Conservation (phyloP, 371 early-diverging fungal species). For the Apophysomyces trapeziformis region DNA sequence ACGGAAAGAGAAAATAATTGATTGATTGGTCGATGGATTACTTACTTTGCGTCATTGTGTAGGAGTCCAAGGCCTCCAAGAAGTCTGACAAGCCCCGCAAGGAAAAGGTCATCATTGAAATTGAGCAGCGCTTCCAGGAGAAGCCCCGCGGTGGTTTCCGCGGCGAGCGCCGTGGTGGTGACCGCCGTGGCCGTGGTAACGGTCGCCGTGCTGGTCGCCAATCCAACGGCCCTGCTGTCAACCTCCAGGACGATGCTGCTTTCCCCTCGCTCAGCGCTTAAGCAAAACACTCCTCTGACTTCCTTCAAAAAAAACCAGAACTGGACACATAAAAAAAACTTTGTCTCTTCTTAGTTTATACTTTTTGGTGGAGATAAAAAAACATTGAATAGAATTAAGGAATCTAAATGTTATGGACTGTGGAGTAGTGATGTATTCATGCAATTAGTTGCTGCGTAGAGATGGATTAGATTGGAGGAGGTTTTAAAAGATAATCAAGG, state of each 20-base stretch:
- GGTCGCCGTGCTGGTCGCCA: slow-evolving; percentile 46
- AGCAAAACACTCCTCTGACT: slow-evolving; percentile 3
- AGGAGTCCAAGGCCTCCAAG: slow-evolving; percentile 57
- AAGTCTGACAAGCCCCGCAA: slow-evolving; percentile 45
- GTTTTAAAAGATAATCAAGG: too few relatives aligned
- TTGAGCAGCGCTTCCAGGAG: slow-evolving; percentile 56
- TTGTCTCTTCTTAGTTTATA: slow-evolving; percentile 11
- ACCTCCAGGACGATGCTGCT: slow-evolving; percentile 71
- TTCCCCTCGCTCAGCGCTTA: slow-evolving; percentile 77
- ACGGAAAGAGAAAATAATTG: slow-evolving; percentile 7
- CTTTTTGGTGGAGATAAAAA: background rate
- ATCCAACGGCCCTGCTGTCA: slow-evolving; percentile 59
- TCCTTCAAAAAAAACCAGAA: slow-evolving; percentile 7
- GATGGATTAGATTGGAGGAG: too few relatives aligned
- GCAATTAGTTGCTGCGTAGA: too few relatives aligned
- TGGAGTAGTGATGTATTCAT: too few relatives aligned
- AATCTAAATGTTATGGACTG: background rate
- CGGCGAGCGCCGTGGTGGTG: slow-evolving; percentile 35
- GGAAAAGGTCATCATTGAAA: slow-evolving; percentile 63
- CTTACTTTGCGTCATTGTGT: background rate
- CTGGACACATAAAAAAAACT: slow-evolving; percentile 9
- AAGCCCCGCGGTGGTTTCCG: slow-evolving; percentile 48
- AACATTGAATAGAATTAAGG: background rate
- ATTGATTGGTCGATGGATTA: background rate
- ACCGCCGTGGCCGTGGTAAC: slow-evolving; percentile 36